These are phyloP conservation scores for Centella asiatica DNA, from an alignment of 129 eudicot species.

Conservation along the genomic window DNA sequence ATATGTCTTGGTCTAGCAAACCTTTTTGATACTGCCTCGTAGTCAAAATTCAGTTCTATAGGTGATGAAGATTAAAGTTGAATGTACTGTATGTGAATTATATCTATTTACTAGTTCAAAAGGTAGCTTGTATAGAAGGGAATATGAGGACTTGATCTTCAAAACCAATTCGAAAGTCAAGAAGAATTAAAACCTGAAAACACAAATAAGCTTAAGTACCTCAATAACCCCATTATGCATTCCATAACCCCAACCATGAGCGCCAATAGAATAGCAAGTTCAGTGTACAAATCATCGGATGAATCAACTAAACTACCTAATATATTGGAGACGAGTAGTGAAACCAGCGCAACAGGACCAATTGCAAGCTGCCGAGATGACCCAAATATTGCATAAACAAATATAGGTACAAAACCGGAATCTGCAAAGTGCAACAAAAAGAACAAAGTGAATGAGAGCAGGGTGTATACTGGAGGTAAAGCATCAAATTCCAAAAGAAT, in stretches of 20 bases:
- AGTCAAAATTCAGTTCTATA: not conserved
- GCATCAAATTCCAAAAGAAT: not conserved
- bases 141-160: slow-evolving; percentile 7
- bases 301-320: slow-evolving; percentile 61
- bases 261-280: slow-evolving; percentile 86
- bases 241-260: slow-evolving; percentile 96
- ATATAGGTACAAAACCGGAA: slow-evolving; percentile 88
- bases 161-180: slow-evolving; percentile 1
- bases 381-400: slow-evolving; percentile 83
- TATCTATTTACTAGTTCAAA: not conserved
- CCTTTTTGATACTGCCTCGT: not conserved
- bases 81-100: not conserved
- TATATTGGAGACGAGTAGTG: slow-evolving; percentile 81
- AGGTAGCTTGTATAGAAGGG: slow-evolving; percentile 3
- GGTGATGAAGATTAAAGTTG: not conserved
- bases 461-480: not conserved
- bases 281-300: slow-evolving; percentile 70
- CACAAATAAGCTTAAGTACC: slow-evolving; percentile 37
- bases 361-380: slow-evolving; percentile 99
- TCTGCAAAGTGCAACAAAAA: slow-evolving; percentile 39
- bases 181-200: not conserved
- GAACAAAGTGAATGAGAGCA: slow-evolving; percentile 2
- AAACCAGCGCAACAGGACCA: slow-evolving; percentile 96
- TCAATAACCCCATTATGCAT: slow-evolving; percentile 87
- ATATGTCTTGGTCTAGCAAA: not conserved